phyloP scores from a whole-genome alignment of 805 yeast species.

The Metschnikowia orientalis region DNA sequence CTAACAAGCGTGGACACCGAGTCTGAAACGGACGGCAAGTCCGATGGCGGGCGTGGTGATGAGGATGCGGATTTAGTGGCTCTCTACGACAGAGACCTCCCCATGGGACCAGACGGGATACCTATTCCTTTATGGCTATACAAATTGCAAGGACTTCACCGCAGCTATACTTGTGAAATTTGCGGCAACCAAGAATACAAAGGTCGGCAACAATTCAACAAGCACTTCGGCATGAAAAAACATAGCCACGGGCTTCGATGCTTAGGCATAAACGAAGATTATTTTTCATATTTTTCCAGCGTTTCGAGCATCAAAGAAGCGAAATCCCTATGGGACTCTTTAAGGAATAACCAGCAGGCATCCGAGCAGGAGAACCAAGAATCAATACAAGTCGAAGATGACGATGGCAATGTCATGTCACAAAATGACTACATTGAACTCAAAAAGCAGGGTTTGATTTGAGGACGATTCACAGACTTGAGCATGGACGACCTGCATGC shows the following conservation, averaged over 20 bases:
- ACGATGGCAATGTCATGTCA: constrained; percentile 88
- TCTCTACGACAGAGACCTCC: constrained; percentile 53
- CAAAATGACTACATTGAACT: constrained; percentile 78
- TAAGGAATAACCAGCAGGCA: constrained; percentile 35
- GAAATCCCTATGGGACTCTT: constrained; percentile 46
- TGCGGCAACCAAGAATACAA: constrained; percentile 72
- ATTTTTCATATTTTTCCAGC: constrained; percentile 49
- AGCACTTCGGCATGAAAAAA: constrained; percentile 67
- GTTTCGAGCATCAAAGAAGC: constrained; percentile 70
- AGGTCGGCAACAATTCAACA: constrained; percentile 68
- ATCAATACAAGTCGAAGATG: constrained; percentile 82
- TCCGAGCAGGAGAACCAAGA: constrained; percentile 44
- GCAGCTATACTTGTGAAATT: constrained; percentile 72
- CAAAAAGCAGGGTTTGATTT: constrained; percentile 81
- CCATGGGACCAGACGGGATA: constrained; percentile 81
- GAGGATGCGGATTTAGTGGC: constrained; percentile 29
- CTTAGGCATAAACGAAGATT: constrained; percentile 61
- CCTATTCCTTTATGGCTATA: constrained; percentile 94
- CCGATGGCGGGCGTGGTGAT: constrained; percentile 15
- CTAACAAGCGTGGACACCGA: constrained; percentile 33
- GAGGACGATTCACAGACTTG: too few relatives aligned
- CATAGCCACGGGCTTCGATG: constrained; percentile 72
- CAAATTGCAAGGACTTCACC: constrained; percentile 81
- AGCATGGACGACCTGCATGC: too few relatives aligned
- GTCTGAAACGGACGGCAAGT: constrained; percentile 17